Conservation (phyloP, 371 early-diverging fungal genomes). For the Rhizopus arrhizus region DNA sequence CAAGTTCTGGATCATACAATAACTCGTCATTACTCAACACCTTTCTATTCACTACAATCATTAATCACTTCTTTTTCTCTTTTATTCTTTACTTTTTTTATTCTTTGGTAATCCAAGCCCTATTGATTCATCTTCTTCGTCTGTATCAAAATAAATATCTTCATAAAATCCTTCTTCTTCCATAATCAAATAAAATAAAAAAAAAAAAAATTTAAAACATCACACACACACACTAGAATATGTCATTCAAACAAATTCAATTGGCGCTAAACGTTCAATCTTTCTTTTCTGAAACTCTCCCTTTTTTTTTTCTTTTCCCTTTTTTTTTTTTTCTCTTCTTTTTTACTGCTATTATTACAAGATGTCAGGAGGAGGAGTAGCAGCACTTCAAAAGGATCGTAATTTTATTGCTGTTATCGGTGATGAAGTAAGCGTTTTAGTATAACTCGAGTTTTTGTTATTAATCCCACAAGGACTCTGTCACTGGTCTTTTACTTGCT, state of each 20-base stretch:
- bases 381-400: constrained; percentile 68
- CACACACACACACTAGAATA: neutral
- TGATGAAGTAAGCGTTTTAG: constrained; percentile 75
- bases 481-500: constrained; percentile 95
- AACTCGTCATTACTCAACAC: constrained; percentile 55
- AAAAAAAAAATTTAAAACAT: constrained; percentile 1
- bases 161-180: constrained; percentile 41
- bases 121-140: constrained; percentile 29
- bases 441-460: neutral
- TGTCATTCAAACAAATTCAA: neutral
- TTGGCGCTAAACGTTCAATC: neutral
- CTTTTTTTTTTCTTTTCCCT: constrained; percentile 8
- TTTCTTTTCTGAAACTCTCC: constrained; percentile 9
- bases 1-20: constrained; percentile 60
- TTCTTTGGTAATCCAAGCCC: constrained; percentile 11
- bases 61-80: constrained; percentile 7
- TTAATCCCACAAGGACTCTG: constrained; percentile 77
- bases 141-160: constrained; percentile 55
- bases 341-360: neutral
- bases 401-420: constrained; percentile 94
- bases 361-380: constrained; percentile 43
- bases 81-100: constrained; percentile 13
- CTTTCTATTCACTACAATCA: constrained; percentile 9
- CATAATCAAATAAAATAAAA: neutral
- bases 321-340: constrained; percentile 15